Conservation (phyloP, 2,329 filamentous ascomycete genomes). For the Colletotrichum sp. region DNA sequence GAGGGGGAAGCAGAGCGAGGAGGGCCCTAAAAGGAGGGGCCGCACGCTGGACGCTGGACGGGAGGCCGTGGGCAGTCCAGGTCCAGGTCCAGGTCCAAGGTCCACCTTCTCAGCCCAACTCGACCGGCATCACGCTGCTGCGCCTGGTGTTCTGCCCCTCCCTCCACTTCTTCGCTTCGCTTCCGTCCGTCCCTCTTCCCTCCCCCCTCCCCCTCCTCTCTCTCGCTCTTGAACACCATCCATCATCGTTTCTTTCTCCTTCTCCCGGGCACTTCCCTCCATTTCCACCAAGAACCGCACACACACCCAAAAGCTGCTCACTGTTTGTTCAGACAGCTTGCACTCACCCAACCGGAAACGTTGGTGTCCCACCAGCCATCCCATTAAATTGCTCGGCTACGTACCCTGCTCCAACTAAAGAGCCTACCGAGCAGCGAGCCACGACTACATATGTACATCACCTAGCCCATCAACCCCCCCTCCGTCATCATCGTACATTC, state of each 20-base stretch:
- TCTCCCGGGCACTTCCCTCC: constrained; percentile 9
- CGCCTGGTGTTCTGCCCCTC: neutral
- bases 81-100: neutral
- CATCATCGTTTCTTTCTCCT: constrained; percentile 4
- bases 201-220: neutral
- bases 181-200: neutral
- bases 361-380: constrained; percentile 10
- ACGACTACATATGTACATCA: constrained; percentile 8
- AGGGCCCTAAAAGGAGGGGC: neutral
- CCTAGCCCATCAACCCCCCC: constrained; percentile 9
- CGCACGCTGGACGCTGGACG: neutral
- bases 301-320: neutral
- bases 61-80: neutral
- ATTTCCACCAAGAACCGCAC: neutral
- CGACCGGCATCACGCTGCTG: neutral
- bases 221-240: neutral
- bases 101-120: constrained; percentile 10
- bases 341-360: neutral
- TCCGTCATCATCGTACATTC: constrained; percentile 20
- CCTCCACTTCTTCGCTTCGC: constrained; percentile 9
- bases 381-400: neutral
- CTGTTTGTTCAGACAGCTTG: neutral
- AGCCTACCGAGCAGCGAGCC: neutral
- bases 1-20: neutral
- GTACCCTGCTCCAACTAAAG: neutral